phyloP scores from a whole-genome alignment of 495 filamentous ascomycete species.

The Letharia columbiana region DNA sequence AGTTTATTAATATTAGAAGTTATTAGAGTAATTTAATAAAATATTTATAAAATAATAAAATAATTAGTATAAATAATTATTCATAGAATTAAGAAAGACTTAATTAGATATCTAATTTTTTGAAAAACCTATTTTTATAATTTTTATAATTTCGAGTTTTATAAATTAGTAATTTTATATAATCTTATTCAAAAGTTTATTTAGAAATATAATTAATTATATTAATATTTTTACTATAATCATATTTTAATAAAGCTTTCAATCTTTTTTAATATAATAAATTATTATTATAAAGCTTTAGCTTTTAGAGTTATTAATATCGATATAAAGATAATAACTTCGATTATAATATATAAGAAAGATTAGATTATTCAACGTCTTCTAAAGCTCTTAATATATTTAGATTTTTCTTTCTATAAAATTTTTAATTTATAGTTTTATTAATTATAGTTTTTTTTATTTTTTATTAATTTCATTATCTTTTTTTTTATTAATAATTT shows the following conservation, averaged over 20 bases:
- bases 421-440: neutral
- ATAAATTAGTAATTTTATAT: too few relatives aligned
- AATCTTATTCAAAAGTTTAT: neutral
- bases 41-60: neutral
- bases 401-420: neutral
- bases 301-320: too few relatives aligned
- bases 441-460: neutral
- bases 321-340: too few relatives aligned
- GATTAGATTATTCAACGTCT: neutral
- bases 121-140: too few relatives aligned
- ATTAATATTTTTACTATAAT: neutral
- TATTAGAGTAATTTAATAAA: neutral
- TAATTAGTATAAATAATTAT: too few relatives aligned
- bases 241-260: too few relatives aligned
- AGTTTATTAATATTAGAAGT: neutral
- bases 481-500: too few relatives aligned
- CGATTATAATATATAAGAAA: neutral
- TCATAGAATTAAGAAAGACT: too few relatives aligned
- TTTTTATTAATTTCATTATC: neutral
- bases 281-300: neutral
- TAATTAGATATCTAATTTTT: too few relatives aligned
- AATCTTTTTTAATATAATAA: neutral
- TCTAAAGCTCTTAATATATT: neutral
- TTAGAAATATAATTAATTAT: too few relatives aligned
- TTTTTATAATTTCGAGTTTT: too few relatives aligned